phyloP scores from a whole-genome alignment of 495 filamentous ascomycete genomes.

The Penicillium canariense region DNA sequence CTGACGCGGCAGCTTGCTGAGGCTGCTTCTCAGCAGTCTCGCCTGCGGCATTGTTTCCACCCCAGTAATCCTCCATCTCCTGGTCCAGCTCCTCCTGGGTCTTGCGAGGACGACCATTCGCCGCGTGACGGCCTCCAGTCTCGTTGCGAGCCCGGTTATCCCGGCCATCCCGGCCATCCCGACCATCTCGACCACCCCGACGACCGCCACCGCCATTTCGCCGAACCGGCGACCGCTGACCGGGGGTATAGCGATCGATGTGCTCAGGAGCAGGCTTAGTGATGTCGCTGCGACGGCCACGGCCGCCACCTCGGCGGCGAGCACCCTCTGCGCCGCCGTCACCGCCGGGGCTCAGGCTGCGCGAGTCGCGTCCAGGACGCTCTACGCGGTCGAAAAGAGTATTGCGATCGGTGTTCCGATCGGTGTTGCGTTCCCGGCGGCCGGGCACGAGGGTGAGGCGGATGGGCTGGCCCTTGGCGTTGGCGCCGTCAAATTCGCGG shows the following conservation, averaged over 20 bases:
- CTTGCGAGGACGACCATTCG: slow-evolving; percentile 70
- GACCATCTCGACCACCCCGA: slow-evolving; percentile 35
- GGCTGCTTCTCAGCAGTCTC: slow-evolving; percentile 26
- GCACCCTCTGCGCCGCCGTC: slow-evolving; percentile 37
- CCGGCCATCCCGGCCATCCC: slow-evolving; percentile 38
- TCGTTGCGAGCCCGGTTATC: slow-evolving; percentile 37
- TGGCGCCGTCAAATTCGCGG: slow-evolving; percentile 81
- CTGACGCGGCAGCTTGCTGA: slow-evolving; percentile 10
- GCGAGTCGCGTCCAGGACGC: slow-evolving; percentile 35
- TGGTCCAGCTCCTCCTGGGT: slow-evolving; percentile 90
- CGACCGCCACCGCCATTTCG: slow-evolving; percentile 49
- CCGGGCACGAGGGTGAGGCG: slow-evolving; percentile 65
- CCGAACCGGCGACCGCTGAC: slow-evolving; percentile 41
- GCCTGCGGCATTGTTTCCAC: slow-evolving; percentile 35
- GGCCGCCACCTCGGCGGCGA: slow-evolving; percentile 27
- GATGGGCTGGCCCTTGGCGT: slow-evolving; percentile 91
- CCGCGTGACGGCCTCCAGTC: slow-evolving; percentile 37
- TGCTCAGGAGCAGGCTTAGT: slow-evolving; percentile 66
- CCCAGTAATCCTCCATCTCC: slow-evolving; percentile 96
- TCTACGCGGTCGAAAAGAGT: slow-evolving; percentile 74
- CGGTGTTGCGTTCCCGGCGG: slow-evolving; percentile 52
- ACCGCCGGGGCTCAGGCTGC: slow-evolving; percentile 42
- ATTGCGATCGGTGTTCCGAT: slow-evolving; percentile 36
- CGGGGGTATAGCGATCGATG: slow-evolving; percentile 84
- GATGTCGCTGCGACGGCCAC: slow-evolving; percentile 60